phyloP scores from a whole-genome alignment of 805 yeast species.

The Candida odintsovae region DNA sequence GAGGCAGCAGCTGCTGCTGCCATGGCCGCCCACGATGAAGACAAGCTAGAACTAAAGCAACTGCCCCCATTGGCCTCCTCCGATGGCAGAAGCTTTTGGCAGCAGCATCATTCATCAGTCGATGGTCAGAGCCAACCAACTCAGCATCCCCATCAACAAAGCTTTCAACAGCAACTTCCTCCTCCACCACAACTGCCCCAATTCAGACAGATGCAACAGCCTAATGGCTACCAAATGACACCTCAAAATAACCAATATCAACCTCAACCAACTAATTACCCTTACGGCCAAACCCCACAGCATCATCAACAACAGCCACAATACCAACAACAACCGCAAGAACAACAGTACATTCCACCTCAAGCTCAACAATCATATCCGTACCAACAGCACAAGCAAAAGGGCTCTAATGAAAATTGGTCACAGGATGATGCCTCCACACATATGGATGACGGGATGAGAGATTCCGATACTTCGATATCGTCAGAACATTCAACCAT shows the following conservation, averaged over 20 bases:
- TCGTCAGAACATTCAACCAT: conserved; percentile 30
- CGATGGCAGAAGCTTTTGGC: conserved; percentile 5
- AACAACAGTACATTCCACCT: conserved; percentile 15
- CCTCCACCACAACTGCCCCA: conserved; percentile 5
- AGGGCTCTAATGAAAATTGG: conserved; percentile 24
- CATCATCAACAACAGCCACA: conserved; percentile 18
- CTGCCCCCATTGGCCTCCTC: conserved; percentile 3
- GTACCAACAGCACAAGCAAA: conserved; percentile 22
- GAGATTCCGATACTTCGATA: conserved; percentile 36
- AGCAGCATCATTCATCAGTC: conserved; percentile 2
- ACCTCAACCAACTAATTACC: conserved; percentile 17
- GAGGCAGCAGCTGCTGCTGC: conserved; percentile 22
- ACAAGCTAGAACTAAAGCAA: background rate
- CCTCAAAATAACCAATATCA: conserved; percentile 11
- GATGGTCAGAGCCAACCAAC: conserved; percentile 2
- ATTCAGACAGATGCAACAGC: background rate
- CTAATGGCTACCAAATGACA: background rate
- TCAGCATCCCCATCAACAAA: conserved; percentile 15
- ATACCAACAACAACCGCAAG: conserved; percentile 18
- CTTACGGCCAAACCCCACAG: conserved; percentile 4
- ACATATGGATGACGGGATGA: conserved; percentile 26
- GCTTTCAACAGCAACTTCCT: conserved; percentile 4
- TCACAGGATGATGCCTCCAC: conserved; percentile 27
- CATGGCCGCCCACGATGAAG: conserved; percentile 1
- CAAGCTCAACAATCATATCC: conserved; percentile 18